Base-by-base conservation (phyloP, 257 asterid genomes). In the Thymus quinquecostatus region DNA sequence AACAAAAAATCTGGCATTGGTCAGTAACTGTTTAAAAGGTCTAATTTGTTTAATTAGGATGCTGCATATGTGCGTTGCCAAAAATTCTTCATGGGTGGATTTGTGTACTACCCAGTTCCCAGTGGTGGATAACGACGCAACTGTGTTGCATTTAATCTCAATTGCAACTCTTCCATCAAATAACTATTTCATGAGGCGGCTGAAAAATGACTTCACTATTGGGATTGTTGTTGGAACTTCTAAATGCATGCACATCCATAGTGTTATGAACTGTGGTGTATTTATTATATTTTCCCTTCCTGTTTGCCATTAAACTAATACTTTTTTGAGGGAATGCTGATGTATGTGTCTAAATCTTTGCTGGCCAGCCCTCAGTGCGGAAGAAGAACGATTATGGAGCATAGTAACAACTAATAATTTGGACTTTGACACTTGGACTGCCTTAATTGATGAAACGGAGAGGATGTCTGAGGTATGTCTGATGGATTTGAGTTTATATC, bases 381-480 rank as follows among this genome's bases (percentile, higher is more conserved):
- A 95, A 81, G 98, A 95, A 84, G 98, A 92, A 80, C 87, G 97
- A 76, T 57, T 90, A 57, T 95, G 99, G 99, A 95, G 90, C 87
- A 87, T 90, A 62, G 96, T 95, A 51, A 87, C 90, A 27, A 83
- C 96, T 44, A 95, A 95, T 83, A 87, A 96, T 34, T 75, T 85
- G 77, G 99, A 95, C 53, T 95, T 95, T 45, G 87, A 77, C 85
- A 96, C 96, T 30, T 95, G 99, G 99, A 95, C 96, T 74, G 87
- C 96, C 40, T 84, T 95, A 63, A 84, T 95, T 29, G 99, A 95
- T 27, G 99, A 95, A 82, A 89, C 99, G 1, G 99, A 95, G 88
- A 95, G 86, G 78, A 77, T 71, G 72, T 80, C 92, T 3, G 98
- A 95, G 98, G 99, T 95, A 81, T 77, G 78, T 30, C 43, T 72